Base-by-base conservation (phyloP, 2,329 filamentous ascomycete genomes). In the Aspergillus novofumigatus region DNA sequence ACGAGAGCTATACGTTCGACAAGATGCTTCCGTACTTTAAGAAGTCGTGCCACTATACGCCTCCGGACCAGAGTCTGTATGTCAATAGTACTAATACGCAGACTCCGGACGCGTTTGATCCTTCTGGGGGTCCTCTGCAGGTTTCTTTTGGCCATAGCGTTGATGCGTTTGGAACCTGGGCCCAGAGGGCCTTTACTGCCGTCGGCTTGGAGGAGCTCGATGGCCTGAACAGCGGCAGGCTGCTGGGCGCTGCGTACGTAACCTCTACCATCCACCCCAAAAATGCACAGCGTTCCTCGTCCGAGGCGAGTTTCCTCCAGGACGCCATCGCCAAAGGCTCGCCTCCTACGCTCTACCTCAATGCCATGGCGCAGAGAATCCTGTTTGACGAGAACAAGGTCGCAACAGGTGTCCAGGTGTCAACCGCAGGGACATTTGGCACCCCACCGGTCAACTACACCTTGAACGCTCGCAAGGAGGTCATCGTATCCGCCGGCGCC, bases 281-380 rank as follows among this genome's bases (percentile, higher is more conserved):
- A n/a, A 67, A 65, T 29, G 57, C 57, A 14, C 61, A 65, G 52
- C 65, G 65, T 14, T 61, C 58, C 4, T 61, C 62, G 8, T 65
- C 63, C 11, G 56, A 59, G 51, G 47, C 59, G 25, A 59, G 57
- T 21, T 65, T 63, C 38, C 63, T 75, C 3, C 63, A 65, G 32
- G 48, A 59, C n/a, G 64, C 68, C 0, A 54, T 71, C 5, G 56
- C 56, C 1, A 59, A 62, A 50, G 65, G 68, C 2, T 67, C 68
- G 45, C 38, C 23, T 2, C 68, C 72, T 38, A 69, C 49, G 1
- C 59, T 75, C 2, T 76, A 73, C 57, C 66, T 65, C 21, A 62
- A 65, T 20, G 65, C 72, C 6, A 51, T 74, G n/a, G 74, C 69
- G 0, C 66, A 69, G 48, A 70, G 69, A 52, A 69, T 77, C 32